Evolutionary conservation across 352 stramenopile species (phyloP), one percentile per base, ranked within the genome.

Genomic region (Pseudoperonospora humuli): DNA sequence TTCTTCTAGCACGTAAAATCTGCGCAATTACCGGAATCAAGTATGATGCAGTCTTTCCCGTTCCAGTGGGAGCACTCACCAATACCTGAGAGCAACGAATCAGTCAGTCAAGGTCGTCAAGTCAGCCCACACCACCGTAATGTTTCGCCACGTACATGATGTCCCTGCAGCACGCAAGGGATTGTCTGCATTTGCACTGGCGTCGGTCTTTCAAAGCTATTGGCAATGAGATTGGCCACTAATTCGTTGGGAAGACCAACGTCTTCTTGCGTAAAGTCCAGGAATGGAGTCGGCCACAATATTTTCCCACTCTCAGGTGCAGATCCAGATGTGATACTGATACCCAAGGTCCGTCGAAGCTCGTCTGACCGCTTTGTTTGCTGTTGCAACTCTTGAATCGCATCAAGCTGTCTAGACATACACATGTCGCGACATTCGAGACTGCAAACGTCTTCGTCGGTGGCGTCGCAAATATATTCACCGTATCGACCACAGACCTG

Each of bases 391-490:
- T 23, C 33, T 25, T 26, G 17, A 23, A 18, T 27, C 1, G 17
- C 5, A 23, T 3, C 1, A 26, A 10, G 2, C 11, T 33, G 39
- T 35, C 61, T 57, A 3, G 44, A 28, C 0, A 66, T 35, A 34
- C 65, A 79, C 5, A 67, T 8, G 28, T 87, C 64, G 14, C 78
- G 73, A 40, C 78, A 91, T 46, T 91, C 68, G 5, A 91, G 39
- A 50, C 74, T 88, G 54, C 81, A 93, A 9, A 93, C 81, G 59
- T 93, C 76, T 43, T 91, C 63, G 29, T 91, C 72, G 0, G 81
- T 93, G 18, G 52, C 61, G 39, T 93, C 81, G 40, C 81, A 91
- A 36, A 91, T 60, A 42, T 90, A 93, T 23, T 71, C 75, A 52
- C 81, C 81, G 28, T 71, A 90, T 24, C 74, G 71, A 13, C 68